Conservation (phyloP, 73 alveolate genomes). For the Diophrys appendiculata region DNA sequence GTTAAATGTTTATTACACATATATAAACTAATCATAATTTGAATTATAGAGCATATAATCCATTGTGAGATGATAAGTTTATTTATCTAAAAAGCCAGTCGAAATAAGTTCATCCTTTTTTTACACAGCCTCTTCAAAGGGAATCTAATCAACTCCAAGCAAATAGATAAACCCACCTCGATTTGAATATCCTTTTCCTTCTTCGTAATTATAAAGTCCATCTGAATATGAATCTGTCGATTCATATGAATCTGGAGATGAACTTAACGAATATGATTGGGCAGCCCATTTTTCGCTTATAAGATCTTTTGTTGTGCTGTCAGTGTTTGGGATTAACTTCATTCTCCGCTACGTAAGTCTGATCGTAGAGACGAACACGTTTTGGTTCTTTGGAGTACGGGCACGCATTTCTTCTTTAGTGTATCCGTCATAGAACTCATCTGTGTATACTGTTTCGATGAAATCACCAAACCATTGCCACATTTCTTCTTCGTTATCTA, state of each 20-base stretch:
- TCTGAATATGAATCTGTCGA: conserved; percentile 9
- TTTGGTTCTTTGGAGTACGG: conserved; percentile 27
- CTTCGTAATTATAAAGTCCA: neutral
- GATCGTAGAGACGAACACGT: conserved; percentile 29
- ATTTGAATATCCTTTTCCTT: neutral
- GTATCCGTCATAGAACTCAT: conserved; percentile 12
- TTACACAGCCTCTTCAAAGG: too few species aligned
- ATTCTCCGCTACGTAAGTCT: conserved; percentile 41
- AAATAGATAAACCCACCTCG: conserved; percentile 34
- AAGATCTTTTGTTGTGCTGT: conserved; percentile 17
- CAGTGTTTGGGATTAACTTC: conserved; percentile 39
- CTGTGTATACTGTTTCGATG: conserved; percentile 13
- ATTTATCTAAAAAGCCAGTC: conserved; percentile 32
- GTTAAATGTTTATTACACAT: neutral
- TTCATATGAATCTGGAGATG: neutral
- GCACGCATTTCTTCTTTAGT: conserved; percentile 11
- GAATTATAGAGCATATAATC: conserved; percentile 47
- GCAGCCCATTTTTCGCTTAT: conserved; percentile 36
- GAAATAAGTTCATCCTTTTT: too few species aligned
- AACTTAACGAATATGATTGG: neutral
- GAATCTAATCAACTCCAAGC: conserved; percentile 1
- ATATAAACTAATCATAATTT: conserved; percentile 20
- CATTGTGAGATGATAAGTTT: conserved; percentile 25
- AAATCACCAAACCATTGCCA: conserved; percentile 27
- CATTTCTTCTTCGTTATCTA: conserved; percentile 2